Percentiles rank a stretch among this genome's conserved stretches.
phyloP scores from a whole-genome alignment of 2,329 filamentous ascomycete species.

The Xylariaceae sp. region DNA sequence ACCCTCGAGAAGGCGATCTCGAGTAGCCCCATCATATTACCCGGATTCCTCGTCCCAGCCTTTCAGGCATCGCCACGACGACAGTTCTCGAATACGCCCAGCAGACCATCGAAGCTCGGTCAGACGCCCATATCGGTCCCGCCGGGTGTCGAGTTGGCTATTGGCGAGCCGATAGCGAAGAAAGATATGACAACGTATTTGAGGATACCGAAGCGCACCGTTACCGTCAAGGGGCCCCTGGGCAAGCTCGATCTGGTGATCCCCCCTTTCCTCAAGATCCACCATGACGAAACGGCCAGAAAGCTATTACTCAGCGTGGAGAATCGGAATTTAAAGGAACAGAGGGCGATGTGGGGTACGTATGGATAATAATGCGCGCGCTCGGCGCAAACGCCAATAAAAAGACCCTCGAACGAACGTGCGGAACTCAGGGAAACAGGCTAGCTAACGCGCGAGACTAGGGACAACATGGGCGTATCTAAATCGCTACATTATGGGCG shows the following conservation, averaged over 20 bases:
- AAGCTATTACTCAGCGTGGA: conserved; percentile 65
- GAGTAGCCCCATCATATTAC: conserved; percentile 49
- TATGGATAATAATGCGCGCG: neutral
- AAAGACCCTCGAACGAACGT: neutral
- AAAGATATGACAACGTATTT: conserved; percentile 55
- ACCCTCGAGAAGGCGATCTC: conserved; percentile 52
- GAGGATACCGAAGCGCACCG: conserved; percentile 56
- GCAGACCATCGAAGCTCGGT: conserved; percentile 75
- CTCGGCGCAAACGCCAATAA: neutral
- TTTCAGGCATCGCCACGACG: conserved; percentile 48
- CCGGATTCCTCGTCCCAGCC: conserved; percentile 67
- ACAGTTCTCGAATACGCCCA: conserved; percentile 66
- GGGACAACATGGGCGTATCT: conserved; percentile 87
- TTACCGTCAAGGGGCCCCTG: conserved; percentile 75
- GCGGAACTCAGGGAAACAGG: neutral
- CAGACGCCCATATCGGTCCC: conserved; percentile 74
- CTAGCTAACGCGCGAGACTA: conserved; percentile 33
- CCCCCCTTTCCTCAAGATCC: conserved; percentile 70
- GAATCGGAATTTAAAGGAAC: conserved; percentile 62
- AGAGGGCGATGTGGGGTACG: conserved; percentile 93
- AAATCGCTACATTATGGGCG: conserved; percentile 84
- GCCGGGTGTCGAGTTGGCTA: conserved; percentile 70
- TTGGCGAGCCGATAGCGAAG: conserved; percentile 56
- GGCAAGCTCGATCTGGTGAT: conserved; percentile 73
- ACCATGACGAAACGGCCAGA: conserved; percentile 57